Evolutionary conservation across 768 basidiomycete genomes (phyloP), one percentile per base, ranked within the genome.

Genomic region (Infundibulicybe gibba): DNA sequence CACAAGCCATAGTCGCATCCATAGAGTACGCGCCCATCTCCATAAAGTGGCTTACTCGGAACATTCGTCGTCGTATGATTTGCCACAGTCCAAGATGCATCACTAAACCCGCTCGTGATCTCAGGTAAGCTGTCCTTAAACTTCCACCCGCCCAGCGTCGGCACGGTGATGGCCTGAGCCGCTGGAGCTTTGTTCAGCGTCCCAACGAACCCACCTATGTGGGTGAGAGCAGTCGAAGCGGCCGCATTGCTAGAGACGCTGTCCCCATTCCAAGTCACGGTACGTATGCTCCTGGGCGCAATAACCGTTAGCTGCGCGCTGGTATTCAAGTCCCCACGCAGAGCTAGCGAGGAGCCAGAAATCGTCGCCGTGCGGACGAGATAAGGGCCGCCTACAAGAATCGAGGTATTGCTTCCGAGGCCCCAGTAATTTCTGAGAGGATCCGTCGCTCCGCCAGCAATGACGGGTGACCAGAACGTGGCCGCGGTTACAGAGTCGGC

Each of bases 1-100:
- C 49, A 90, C 88, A 83, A 93, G 48, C 81, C 86, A 61, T 93
- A 93, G 63, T 92, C 90, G 57, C 89, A 91, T 1, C 87, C 89
- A 62, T 89, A 91, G 21, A 93, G 65, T n/a, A 90, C 68, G 32
- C 85, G 70, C 1, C 86, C 87, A 51, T 89, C 85, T 1, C 87
- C 87, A 52, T 85, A 87, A 50, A 76, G 68, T 3, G 85, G 85
- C 55, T 81, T 80, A 41, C 71, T 70, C 2, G 86, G 84, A 47
- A 85, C 82, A 53, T 87, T 88, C 21, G 90, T 90, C 16, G 70
- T 74, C n/a, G 75, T 86, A 49, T 83, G 82, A 55, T 88, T 74
- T 13, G 87, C 90, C 46, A 72, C 55, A 8, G 69, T 71, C 90
- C 89, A 93, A 3, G 54, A 47, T 2, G 67, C 62, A 61, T 93